Conservation (phyloP, 495 filamentous ascomycete species). For the Lasiosphaeria miniovina region DNA sequence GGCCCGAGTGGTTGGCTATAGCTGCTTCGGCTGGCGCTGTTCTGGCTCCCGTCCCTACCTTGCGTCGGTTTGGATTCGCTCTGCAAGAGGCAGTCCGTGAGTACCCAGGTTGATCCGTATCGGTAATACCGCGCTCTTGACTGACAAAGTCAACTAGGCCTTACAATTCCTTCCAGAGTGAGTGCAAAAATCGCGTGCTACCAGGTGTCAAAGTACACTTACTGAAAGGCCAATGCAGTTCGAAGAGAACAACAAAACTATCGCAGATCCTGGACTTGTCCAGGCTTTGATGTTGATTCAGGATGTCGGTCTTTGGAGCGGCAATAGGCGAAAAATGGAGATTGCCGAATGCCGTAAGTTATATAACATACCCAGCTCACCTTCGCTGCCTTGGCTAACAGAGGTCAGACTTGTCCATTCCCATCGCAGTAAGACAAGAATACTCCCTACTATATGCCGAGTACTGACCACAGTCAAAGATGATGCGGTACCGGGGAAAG, state of each 20-base stretch:
- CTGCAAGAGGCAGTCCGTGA: constrained; percentile 57
- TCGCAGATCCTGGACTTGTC: constrained; percentile 51
- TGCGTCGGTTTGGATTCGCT: constrained; percentile 62
- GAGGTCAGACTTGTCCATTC: constrained; percentile 26
- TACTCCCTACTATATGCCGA: background rate
- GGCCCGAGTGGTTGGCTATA: constrained; percentile 55
- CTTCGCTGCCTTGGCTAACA: constrained; percentile 1
- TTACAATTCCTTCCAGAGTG: constrained; percentile 44
- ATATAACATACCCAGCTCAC: background rate
- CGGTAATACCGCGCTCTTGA: background rate
- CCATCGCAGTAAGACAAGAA: constrained; percentile 22
- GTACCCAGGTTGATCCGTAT: constrained; percentile 2
- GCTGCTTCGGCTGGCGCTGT: constrained; percentile 57
- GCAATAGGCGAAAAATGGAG: constrained; percentile 64
- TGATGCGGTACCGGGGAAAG: constrained; percentile 43
- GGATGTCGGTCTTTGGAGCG: constrained; percentile 64
- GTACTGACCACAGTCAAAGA: constrained; percentile 24
- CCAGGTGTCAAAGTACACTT: background rate
- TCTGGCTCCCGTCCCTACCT: constrained; percentile 50
- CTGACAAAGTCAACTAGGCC: constrained; percentile 11
- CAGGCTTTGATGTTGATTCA: constrained; percentile 55
- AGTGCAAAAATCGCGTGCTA: background rate
- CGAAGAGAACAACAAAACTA: constrained; percentile 57
- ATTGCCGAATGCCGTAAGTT: constrained; percentile 56
- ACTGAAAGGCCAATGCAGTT: constrained; percentile 29